Percentiles rank a stretch among this genome's conserved stretches.
Conservation (phyloP, 805 yeast genomes). For the Tetrapisispora iriomotensis region DNA sequence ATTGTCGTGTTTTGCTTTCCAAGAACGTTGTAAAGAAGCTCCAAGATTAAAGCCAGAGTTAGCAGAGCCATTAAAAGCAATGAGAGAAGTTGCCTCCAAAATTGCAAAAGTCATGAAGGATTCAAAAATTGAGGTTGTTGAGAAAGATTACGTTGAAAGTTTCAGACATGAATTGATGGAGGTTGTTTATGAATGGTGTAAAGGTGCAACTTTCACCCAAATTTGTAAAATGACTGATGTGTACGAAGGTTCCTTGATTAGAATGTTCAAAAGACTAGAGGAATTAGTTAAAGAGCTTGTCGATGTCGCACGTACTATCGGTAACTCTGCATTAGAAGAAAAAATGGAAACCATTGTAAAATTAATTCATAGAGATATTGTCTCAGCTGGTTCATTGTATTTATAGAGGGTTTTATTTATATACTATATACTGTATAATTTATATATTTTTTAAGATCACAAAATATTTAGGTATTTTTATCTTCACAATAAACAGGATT, state of each 20-base stretch:
- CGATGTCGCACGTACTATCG: constrained; percentile 88
- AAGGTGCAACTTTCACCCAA: constrained; percentile 91
- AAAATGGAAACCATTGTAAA: constrained; percentile 83
- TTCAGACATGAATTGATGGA: constrained; percentile 95
- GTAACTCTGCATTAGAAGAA: constrained; percentile 73
- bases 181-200: constrained; percentile 93
- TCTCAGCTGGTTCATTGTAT: constrained; percentile 91
- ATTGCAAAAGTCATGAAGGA: constrained; percentile 86
- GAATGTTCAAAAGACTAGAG: constrained; percentile 90
- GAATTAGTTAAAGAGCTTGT: constrained; percentile 86
- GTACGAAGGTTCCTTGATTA: constrained; percentile 90
- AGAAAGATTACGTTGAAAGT: constrained; percentile 84
- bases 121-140: constrained; percentile 80
- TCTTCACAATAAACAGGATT: not conserved
- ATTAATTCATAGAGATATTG: constrained; percentile 89
- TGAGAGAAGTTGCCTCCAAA: constrained; percentile 85
- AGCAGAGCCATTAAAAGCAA: constrained; percentile 80
- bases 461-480: not conserved
- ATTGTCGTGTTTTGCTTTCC: constrained; percentile 91
- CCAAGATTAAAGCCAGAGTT: constrained; percentile 82
- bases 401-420: constrained; percentile 19
- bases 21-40: constrained; percentile 83
- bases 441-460: not conserved
- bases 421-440: not conserved
- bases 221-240: constrained; percentile 98